Evolutionary conservation across 2,329 filamentous ascomycete genomes (phyloP), one percentile per base, ranked within the genome.

Genomic region (Phyllosticta citribraziliensis): DNA sequence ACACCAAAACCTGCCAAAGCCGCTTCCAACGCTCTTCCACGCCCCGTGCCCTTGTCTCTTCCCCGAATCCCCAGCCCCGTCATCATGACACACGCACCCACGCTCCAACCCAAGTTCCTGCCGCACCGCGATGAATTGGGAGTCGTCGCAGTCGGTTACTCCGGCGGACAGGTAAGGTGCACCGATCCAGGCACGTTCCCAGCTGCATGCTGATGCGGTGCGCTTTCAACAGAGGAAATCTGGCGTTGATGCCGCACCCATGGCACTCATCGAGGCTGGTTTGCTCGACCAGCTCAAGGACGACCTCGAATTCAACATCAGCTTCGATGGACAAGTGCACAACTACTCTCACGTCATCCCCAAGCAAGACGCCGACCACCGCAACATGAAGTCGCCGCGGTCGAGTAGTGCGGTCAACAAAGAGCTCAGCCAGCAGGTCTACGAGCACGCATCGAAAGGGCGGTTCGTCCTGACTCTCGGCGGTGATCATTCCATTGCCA

Each of bases 401-500:
- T 85, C 88, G 64, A 93, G 96, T 65, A 93, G 88, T 66, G 87
- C 89, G 62, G 93, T 96, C 55, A 97, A 91, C 2, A 76, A 87
- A 70, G 82, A 84, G 68, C 87, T 99, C 65, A 86, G 86, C 73
- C 79, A 86, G 61, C 90, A 97, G 77, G 90, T 96, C 57, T 97
- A 97, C 80, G 80, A 84, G 65, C 91, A 97, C 71, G 91, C 93
- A 55, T 83, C 82, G 66, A 79, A 88, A 66, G 94, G 94, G 35
- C 86, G 92, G 63, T 86, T 96, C 73, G 91, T 96, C 1, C 82
- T 99, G 61, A 99, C 94, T 0, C 85, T 99, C 10, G 94, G 94
- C 61, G 94, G 94, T 59, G 94, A 99, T 78, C 94, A 99, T 80
- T 91, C 87, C 65, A 95, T 99, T 71, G 94, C 94, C 65, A 95